These are phyloP conservation scores for Datisca glomerata DNA, from an alignment of 306 rosid species.

Conservation along the genomic window DNA sequence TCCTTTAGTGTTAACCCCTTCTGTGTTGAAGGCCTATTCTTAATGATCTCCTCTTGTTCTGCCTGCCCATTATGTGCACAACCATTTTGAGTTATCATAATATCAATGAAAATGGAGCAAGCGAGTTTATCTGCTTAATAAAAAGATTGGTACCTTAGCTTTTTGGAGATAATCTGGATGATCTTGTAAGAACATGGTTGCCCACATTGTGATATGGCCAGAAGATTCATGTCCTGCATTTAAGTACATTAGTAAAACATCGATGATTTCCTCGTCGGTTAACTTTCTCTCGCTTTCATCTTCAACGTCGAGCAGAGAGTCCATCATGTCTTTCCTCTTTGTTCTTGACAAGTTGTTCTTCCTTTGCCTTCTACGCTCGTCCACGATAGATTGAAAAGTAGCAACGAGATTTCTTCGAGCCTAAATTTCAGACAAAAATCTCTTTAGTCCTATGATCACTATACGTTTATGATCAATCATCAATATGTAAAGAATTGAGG, in stretches of 20 bases:
- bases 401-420: conserved; percentile 48
- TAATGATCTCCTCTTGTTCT: conserved; percentile 48
- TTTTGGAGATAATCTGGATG: conserved; percentile 29
- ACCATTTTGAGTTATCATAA: background rate
- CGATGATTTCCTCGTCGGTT: conserved; percentile 56
- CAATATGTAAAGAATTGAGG: background rate
- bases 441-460: background rate
- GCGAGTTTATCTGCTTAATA: background rate
- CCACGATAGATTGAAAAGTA: conserved; percentile 33
- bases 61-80: conserved; percentile 22
- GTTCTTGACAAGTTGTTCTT: conserved; percentile 1
- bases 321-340: conserved; percentile 40
- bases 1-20: conserved; percentile 33
- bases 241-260: conserved; percentile 51
- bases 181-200: conserved; percentile 37
- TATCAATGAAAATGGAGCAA: background rate
- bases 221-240: conserved; percentile 86
- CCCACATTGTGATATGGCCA: conserved; percentile 68
- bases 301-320: conserved; percentile 44
- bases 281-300: conserved; percentile 45
- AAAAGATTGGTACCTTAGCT: conserved; percentile 37
- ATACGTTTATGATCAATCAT: background rate
- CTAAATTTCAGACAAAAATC: conserved; percentile 19
- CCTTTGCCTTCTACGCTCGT: conserved; percentile 20
- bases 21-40: conserved; percentile 30